Conservation (phyloP, 345 rosid species). For the Salix exigua region DNA sequence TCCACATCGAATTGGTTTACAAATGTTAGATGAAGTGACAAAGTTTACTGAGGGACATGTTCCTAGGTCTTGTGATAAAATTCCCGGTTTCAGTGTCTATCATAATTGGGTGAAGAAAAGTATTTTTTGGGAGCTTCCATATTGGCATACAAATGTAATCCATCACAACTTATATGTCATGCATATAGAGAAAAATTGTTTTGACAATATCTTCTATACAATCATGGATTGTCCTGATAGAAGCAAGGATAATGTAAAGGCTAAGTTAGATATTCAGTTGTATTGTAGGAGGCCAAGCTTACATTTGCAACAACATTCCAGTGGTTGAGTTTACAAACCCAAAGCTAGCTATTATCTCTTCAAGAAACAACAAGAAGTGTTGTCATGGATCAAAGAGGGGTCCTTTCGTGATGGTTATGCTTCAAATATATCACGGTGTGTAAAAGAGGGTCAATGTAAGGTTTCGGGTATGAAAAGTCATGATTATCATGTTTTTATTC, state of each 20-base stretch:
- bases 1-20: no score
- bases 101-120: no score
- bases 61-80: no score
- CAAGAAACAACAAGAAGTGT: no score
- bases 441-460: background rate
- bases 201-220: background rate
- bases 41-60: no score
- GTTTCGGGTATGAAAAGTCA: background rate
- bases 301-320: no score
- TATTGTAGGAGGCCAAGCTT: background rate
- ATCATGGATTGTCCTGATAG: background rate
- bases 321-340: background rate
- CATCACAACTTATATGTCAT: no score
- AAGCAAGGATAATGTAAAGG: background rate
- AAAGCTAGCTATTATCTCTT: background rate
- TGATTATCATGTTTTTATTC: background rate
- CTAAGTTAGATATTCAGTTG: background rate
- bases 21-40: no score
- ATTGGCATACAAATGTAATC: no score
- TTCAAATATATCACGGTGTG: background rate
- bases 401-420: background rate
- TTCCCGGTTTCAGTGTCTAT: no score
- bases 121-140: no score
- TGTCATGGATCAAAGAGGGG: background rate
- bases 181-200: no score